Evolutionary conservation across 345 rosid genomes (phyloP).

Genomic region (Raphanus raphanistrum): DNA sequence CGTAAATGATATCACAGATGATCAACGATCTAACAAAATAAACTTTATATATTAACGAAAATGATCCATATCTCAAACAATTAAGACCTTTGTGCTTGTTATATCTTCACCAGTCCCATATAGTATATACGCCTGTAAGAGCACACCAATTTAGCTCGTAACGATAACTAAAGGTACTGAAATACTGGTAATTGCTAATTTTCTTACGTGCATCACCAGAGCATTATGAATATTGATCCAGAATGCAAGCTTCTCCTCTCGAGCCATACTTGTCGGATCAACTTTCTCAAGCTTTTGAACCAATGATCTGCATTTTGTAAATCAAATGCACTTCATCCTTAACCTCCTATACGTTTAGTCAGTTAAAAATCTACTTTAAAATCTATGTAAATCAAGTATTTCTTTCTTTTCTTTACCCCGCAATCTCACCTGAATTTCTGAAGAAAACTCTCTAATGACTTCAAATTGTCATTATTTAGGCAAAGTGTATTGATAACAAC

Average conservation of each 20-base stretch:
- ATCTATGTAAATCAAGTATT: neutral
- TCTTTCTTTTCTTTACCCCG: neutral
- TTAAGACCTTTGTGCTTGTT: slow-evolving; percentile 46
- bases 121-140: slow-evolving; percentile 66
- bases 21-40: neutral
- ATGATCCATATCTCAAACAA: slow-evolving; percentile 38
- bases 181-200: neutral
- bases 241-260: slow-evolving; percentile 78
- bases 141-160: neutral
- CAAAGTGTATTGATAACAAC: slow-evolving; percentile 49
- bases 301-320: slow-evolving; percentile 47
- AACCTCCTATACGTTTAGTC: neutral
- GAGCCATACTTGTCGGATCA: slow-evolving; percentile 57
- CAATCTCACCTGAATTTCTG: slow-evolving; percentile 59
- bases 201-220: slow-evolving; percentile 68
- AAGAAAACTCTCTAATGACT: slow-evolving; percentile 53
- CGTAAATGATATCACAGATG: neutral
- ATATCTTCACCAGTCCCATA: slow-evolving; percentile 48
- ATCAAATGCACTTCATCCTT: too few species aligned
- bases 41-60: neutral
- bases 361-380: neutral
- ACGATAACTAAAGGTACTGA: neutral
- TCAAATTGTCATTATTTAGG: slow-evolving; percentile 53
- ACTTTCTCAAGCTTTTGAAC: slow-evolving; percentile 65
- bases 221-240: slow-evolving; percentile 87